Conservation (phyloP, 2,329 filamentous ascomycete genomes). For the Lecanicillium sp. region DNA sequence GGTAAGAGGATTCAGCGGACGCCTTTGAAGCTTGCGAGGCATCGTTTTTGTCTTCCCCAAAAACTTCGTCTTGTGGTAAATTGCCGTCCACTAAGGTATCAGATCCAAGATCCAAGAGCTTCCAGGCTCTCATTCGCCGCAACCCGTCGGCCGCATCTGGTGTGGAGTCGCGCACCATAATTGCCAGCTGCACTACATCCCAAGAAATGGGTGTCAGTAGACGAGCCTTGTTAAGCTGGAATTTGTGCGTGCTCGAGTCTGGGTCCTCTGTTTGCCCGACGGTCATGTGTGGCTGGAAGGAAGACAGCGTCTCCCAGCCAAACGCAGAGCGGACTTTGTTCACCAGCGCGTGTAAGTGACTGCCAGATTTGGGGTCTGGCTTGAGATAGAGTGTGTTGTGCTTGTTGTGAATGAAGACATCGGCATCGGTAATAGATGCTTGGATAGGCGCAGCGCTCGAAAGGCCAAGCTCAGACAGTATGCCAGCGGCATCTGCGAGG, state of each 20-base stretch:
- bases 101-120: conserved; percentile 34
- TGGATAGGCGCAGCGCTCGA: not conserved
- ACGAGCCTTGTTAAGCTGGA: conserved; percentile 46
- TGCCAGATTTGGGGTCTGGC: conserved; percentile 14
- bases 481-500: conserved; percentile 37
- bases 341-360: conserved; percentile 21
- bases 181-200: conserved; percentile 40
- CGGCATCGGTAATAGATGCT: conserved; percentile 22
- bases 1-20: conserved; percentile 1
- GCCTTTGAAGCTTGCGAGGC: not conserved
- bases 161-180: conserved; percentile 45
- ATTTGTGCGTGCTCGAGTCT: conserved; percentile 39
- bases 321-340: conserved; percentile 31
- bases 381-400: conserved; percentile 45
- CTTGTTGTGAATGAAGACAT: conserved; percentile 42
- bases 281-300: conserved; percentile 48
- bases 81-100: not conserved
- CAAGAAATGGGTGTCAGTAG: conserved; percentile 44
- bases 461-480: conserved; percentile 18
- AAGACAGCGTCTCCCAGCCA: conserved; percentile 21
- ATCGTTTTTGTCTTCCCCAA: not conserved
- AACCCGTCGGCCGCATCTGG: conserved; percentile 23
- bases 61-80: conserved; percentile 1
- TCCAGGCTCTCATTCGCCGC: conserved; percentile 53
- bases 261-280: conserved; percentile 51